Base-by-base conservation (phyloP, 1,139 yeast species). In the Yamadazyma taylorii region DNA sequence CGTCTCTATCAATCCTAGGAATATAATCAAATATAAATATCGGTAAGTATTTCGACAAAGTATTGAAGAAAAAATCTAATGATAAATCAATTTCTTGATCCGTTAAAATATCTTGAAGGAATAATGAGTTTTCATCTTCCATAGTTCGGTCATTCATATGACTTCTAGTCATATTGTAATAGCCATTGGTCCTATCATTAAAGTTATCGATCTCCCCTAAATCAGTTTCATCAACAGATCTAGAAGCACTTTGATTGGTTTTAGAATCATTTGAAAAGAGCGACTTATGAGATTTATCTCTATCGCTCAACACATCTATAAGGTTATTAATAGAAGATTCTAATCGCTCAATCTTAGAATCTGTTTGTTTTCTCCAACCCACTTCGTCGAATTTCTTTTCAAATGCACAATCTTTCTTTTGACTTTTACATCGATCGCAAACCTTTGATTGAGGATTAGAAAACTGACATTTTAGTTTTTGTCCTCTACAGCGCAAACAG, bases 11-110 rank as follows among this genome's bases (percentile, higher is more conserved):
- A n/a, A 39, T 29, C 7, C 26, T 30, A n/a, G 41, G 42, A 7
- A 39, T 37, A 24, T 39, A 39, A 19, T 39, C 42, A 21, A 39
- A 39, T 2, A 39, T 39, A 17, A 39, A 39, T 19, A 39, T 39
- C 3, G 42, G 42, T 10, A 39, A 23, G 22, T 39, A 39, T 12
- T 37, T 37, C 8, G 42, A 37, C 5, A 39, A 28, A 24, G 27
- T 39, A 12, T 30, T 27, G 15, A 34, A 34, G 30, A 37, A 39
- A 19, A 33, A 39, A 3, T 19, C 32, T 6, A 39, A 16, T 9
- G 30, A 19, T 17, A 24, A 24, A 3, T 24, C 23, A 13, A 28
- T 31, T 10, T 37, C 40, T 24, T 17, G 19, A 10, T 26, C 31
- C 7, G 17, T 12, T 28, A 28, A 28, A 16, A 28, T 28, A 10